A percentile compares a stretch with the other conserved stretches of the same genome.
These are phyloP conservation scores for Phaseolus lunatus DNA, from an alignment of 306 rosid genomes.

Conservation along the genomic window DNA sequence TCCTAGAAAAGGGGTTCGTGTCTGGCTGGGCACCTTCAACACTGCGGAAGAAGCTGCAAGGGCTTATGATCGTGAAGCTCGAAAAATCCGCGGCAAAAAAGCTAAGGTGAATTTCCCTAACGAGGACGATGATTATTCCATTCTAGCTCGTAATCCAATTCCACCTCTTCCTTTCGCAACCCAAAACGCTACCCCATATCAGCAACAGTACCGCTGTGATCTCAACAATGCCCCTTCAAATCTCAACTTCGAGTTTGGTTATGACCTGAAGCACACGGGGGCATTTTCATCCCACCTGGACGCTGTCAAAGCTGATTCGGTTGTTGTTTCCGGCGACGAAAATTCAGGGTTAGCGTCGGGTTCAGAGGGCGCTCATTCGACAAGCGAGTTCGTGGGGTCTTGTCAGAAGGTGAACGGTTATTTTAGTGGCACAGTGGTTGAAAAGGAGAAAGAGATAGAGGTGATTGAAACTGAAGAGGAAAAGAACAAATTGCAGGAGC, in stretches of 20 bases:
- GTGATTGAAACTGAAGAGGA: conserved; percentile 39
- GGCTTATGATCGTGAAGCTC: conserved; percentile 90
- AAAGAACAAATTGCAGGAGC: conserved; percentile 64
- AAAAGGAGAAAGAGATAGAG: conserved; percentile 36
- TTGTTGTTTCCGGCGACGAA: conserved; percentile 49
- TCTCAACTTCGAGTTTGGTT: conserved; percentile 58
- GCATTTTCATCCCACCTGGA: conserved; percentile 36
- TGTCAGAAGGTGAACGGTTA: conserved; percentile 17
- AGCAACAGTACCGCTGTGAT: conserved; percentile 2
- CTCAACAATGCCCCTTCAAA: conserved; percentile 29
- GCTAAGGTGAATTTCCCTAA: conserved; percentile 94
- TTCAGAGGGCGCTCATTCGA: conserved; percentile 52
- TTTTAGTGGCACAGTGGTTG: neutral
- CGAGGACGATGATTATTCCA: conserved; percentile 55
- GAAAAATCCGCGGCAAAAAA: conserved; percentile 86
- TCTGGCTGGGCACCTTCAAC: conserved; percentile 94
- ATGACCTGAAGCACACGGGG: conserved; percentile 63
- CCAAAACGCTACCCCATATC: conserved; percentile 39
- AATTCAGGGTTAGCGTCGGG: conserved; percentile 18
- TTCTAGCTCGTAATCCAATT: conserved; percentile 32
- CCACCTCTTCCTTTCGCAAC: conserved; percentile 23
- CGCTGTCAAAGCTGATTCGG: conserved; percentile 36
- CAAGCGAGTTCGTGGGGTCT: conserved; percentile 35
- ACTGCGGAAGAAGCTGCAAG: conserved; percentile 96
- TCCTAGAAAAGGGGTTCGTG: conserved; percentile 92